Base-by-base conservation (phyloP, 345 rosid genomes). In the Salix udensis region DNA sequence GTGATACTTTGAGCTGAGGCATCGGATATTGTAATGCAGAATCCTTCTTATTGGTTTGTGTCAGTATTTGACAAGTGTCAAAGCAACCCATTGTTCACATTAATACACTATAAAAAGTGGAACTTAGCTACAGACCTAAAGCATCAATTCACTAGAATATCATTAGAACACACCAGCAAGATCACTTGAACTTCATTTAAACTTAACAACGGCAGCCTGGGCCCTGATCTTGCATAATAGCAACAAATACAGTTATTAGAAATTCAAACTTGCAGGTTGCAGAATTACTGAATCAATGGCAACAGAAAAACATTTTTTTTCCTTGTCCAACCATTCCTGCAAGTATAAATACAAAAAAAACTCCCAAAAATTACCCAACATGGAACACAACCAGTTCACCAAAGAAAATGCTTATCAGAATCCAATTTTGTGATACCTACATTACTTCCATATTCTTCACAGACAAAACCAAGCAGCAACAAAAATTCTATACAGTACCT, bases 251-350 rank as follows among this genome's bases (percentile, higher is more conserved):
- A 71, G 19, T 74, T 28, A 46, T n/a, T 19, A 73, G 39, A 78
- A 19, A 76, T 71, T 72, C 66, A 36, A n/a, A 64, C 21, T 39
- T 71, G 69, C 53, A 34, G 55, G 10, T 55, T 76, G 68, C 70
- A 39, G 34, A 78, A 79, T 86, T 89, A 96, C 97, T 82, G 90
- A 92, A 80, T 93, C 98, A 66, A 96, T 82, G 58, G 96, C 99
- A 81, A 91, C 84, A 48, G 85, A 88, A 78, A 96, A 92, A 79
- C 82, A 87, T 61, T 67, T 84, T 76, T 76, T 90, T 90, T 77
- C 88, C 91, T 19, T 84, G 84, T 82, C 88, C 92, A 82, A 86
- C 80, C 81, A 90, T 79, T 36, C 86, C 98, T 93, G 78, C 85
- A 83, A 55, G n/a, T 78, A 77, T 61, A 74, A 84, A 71, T 69